Evolutionary conservation across 1,284 basidiomycete genomes (phyloP).

Genomic region (Paramarasmius palmivorus): DNA sequence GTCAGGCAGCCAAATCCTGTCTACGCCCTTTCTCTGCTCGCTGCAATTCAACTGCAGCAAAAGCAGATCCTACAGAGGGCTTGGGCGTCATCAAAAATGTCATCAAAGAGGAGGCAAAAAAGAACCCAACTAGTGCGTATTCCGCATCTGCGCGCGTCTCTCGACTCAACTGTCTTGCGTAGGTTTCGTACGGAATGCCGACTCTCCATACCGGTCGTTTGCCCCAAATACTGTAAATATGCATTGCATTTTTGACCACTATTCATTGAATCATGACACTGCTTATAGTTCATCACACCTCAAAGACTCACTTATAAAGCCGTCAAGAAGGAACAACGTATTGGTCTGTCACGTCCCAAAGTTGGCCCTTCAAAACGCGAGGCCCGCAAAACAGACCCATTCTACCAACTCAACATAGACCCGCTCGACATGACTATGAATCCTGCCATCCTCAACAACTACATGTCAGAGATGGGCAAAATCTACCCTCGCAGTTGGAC

Average conservation of each 20-base stretch:
- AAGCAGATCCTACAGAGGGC: too few relatives aligned
- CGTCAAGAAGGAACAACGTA: slow-evolving; percentile 27
- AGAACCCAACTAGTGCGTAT: too few relatives aligned
- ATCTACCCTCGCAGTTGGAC: slow-evolving; percentile 75
- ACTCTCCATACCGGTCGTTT: slow-evolving; percentile 26
- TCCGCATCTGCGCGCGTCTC: too few relatives aligned
- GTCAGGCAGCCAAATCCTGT: too few relatives aligned
- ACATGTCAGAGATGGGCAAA: slow-evolving; percentile 84
- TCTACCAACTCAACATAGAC: slow-evolving; percentile 68
- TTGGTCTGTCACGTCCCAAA: slow-evolving; percentile 26
- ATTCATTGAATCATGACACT: background rate
- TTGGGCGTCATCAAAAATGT: too few relatives aligned
- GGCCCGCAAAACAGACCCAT: slow-evolving; percentile 61
- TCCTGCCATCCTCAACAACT: slow-evolving; percentile 65
- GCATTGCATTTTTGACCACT: background rate
- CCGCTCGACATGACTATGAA: slow-evolving; percentile 73
- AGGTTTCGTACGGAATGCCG: background rate
- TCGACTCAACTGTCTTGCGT: too few relatives aligned
- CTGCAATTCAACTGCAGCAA: too few relatives aligned
- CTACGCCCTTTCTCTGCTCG: too few relatives aligned
- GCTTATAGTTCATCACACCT: slow-evolving; percentile 43
- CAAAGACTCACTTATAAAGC: slow-evolving; percentile 44
- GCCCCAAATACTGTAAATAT: slow-evolving; percentile 20
- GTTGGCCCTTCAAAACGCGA: slow-evolving; percentile 54
- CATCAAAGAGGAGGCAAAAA: too few relatives aligned